Conservation (phyloP, 768 basidiomycete genomes). For the Cytidiella melzeri region DNA sequence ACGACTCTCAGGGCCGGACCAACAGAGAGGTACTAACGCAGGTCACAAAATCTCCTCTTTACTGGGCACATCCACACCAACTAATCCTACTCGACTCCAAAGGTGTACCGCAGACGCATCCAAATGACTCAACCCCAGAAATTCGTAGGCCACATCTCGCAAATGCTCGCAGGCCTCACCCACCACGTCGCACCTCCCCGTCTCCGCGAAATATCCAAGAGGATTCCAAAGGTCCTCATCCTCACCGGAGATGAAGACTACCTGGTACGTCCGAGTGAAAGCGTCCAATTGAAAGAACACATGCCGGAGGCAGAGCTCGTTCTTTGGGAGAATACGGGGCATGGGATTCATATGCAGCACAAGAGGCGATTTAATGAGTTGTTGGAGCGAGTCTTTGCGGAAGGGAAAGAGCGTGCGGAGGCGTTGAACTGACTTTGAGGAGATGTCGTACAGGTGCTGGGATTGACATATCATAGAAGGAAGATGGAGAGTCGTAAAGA, state of each 20-base stretch:
- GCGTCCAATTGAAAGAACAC: slow-evolving; percentile 39
- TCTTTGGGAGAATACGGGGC: slow-evolving; percentile 60
- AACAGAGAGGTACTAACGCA: slow-evolving; percentile 56
- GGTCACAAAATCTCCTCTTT: slow-evolving; percentile 27
- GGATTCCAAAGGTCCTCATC: slow-evolving; percentile 61
- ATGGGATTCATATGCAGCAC: slow-evolving; percentile 52
- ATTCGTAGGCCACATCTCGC: slow-evolving; percentile 58
- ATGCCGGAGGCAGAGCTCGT: slow-evolving; percentile 53
- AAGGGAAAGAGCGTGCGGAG: slow-evolving; percentile 30
- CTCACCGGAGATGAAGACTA: slow-evolving; percentile 63
- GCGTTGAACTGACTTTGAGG: background rate
- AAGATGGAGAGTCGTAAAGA: too few relatives aligned
- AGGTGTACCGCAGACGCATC: slow-evolving; percentile 45
- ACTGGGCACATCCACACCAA: too few relatives aligned
- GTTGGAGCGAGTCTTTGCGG: slow-evolving; percentile 48
- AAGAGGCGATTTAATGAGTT: slow-evolving; percentile 44
- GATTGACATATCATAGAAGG: too few relatives aligned
- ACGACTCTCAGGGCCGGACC: slow-evolving; percentile 52
- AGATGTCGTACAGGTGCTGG: too few relatives aligned
- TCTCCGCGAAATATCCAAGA: slow-evolving; percentile 30
- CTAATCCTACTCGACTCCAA: too few relatives aligned
- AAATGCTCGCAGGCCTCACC: slow-evolving; percentile 62
- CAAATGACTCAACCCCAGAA: slow-evolving; percentile 51
- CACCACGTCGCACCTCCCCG: slow-evolving; percentile 42
- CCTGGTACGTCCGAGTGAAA: slow-evolving; percentile 47